Base-by-base conservation (phyloP, 306 rosid genomes). In the Cucumis cinereus region DNA sequence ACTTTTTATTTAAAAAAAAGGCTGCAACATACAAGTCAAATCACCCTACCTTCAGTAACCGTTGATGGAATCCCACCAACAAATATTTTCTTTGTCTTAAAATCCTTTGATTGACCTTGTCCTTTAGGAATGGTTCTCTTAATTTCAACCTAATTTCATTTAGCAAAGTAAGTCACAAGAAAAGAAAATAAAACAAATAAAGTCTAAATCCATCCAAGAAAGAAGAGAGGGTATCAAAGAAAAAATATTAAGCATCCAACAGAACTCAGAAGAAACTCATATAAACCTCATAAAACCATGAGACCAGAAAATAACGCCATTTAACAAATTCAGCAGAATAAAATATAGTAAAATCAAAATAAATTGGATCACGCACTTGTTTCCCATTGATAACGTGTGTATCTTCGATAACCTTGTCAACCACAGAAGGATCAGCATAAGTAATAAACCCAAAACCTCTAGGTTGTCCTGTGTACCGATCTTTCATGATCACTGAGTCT, bases 61-160 rank as follows among this genome's bases (percentile, higher is more conserved):
- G 88, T 22, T 8, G 96, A 83, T 62, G 96, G 97, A 77, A 91
- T 93, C 45, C 97, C 97, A 22, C 98, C 97, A n/a, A 93, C 97
- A 74, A 90, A 91, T 75, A 93, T 87, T 83, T 91, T 93, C 86
- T 90, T 93, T 0, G 98, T 93, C 82, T 90, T 93, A 75, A 88
- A 88, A 74, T 90, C 97, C 78, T 86, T 91, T 47, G 88, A 74
- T 74, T 89, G 96, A 36, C 89, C 90, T 40, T 91, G 85, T 23
- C 98, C 97, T 81, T 91, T 93, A 1, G 98, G 98, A 67, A 93
- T 88, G 30, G 98, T 93, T 83, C 97, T 90, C 83, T 93, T 93
- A 63, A 91, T 93, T 86, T 93, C 97, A 76, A 93, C 94, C 98
- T 93, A 63, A 26, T 52, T 70, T 67, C 36, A 47, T 49, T 60